Base-by-base conservation (phyloP, 176 grass and related monocot genomes). In the Oryza australiensis region DNA sequence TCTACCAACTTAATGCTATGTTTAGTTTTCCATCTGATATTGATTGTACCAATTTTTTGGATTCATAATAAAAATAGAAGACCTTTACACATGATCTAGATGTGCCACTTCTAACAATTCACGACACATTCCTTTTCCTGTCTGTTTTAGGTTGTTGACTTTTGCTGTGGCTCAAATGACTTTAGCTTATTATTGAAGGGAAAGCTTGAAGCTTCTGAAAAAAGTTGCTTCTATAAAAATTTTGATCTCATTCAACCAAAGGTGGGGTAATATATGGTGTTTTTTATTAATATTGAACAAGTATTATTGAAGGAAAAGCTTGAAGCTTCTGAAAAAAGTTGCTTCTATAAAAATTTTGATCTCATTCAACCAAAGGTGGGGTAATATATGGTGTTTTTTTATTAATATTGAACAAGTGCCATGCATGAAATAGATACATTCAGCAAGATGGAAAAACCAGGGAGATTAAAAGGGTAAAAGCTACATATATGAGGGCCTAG, bases 81-180 rank as follows among this genome's bases (percentile, higher is more conserved):
- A 41, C 18, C 20, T 55, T 34, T 73, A 66, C 35, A 79, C 2
- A 67, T 68, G 32, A 70, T 80, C 1, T 64, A 64, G 22, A 55
- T 40, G 73, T 74, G 45, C 4, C 38, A 71, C 32, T 53, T 64
- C 24, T 66, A 26, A 64, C 62, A 26, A 51, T 63, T 15, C 14
- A 18, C 49, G 12, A 72, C 13, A 5, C 68, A 16, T 85, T 75
- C 16, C 35, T 24, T 76, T 57, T 82, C 34, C 46, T 41, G 70
- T 68, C 63, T 29, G 62, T 78, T 85, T 55, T 68, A 98, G 95
- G 82, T 98, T 23, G 92, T 98, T 57, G 95, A 98, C 83, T 98
- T 98, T 83, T 94, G 92, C 60, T 98, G 95, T 74, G 95, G 95
- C 81, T 88, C 95, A 33, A 98, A 98, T 72, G 95, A 98, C 86